Base-by-base conservation (phyloP, 257 asterid species). In the Catharanthus roseus region DNA sequence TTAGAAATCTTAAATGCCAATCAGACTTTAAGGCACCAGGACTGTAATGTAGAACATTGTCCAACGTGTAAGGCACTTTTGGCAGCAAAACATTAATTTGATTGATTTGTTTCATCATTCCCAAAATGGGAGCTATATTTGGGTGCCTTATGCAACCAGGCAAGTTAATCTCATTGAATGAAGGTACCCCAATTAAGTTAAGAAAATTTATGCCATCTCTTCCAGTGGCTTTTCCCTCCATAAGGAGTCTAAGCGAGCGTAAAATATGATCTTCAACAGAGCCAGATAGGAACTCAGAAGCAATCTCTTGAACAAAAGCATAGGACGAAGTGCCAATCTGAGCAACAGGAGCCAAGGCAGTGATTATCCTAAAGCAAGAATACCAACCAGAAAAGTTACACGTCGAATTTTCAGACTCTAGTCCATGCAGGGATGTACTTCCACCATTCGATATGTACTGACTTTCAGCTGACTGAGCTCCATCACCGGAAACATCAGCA, bases 101-200 rank as follows among this genome's bases (percentile, higher is more conserved):
- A 58, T 69, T 71, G 18, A 86, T 78, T 72, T 88, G 85, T 80
- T 81, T 88, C 5, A 89, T 80, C 87, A 93, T 84, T 68, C 96
- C 97, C 77, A 89, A 78, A 80, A 92, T 71, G 16, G 99, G 97
- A 74, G 79, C 73, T 66, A 93, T 79, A 67, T 93, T 93, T 45
- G 97, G 99, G 82, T 93, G 97, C 84, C 99, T 88, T 83, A 91
- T 47, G 84, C 96, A 93, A 70, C 97, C 96, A 65, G 99, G 99
- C 78, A 86, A 79, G 51, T 79, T 82, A 29, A 79, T 72, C 75
- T 88, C 93, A 53, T 72, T 57, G 81, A 86, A 88, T 39, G 90
- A 86, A 0, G 99, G 96, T 61, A 89, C 71, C 31, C 99, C 99
- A 56, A 89, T 64, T 85, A 91, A 82, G 68, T 81, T 80, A 74